These are phyloP conservation scores for Penicillium sp. DNA, from an alignment of 2,329 filamentous ascomycete genomes.

Conservation along the genomic window DNA sequence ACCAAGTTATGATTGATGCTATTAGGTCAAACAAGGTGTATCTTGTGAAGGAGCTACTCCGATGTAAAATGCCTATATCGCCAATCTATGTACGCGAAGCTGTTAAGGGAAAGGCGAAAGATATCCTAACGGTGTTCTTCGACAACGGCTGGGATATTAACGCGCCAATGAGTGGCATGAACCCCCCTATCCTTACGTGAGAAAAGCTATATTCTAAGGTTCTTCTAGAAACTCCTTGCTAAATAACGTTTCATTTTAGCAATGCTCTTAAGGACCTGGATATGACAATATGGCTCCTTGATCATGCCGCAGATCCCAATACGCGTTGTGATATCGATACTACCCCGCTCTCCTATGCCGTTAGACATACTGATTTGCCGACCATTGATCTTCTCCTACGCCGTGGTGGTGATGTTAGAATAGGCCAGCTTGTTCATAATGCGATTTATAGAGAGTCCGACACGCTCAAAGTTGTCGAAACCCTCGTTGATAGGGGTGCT, in stretches of 20 bases:
- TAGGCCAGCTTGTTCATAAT: conserved; percentile 10
- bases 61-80: background rate
- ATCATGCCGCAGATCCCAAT: background rate
- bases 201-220: background rate
- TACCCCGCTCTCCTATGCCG: conserved; percentile 13
- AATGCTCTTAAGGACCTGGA: background rate
- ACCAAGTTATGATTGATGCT: background rate
- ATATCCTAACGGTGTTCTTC: background rate
- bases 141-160: conserved; percentile 1
- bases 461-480: conserved; percentile 1
- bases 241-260: background rate
- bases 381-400: conserved; percentile 8
- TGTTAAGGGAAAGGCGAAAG: background rate
- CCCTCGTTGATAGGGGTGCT: conserved; percentile 1
- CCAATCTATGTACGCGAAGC: background rate
- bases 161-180: background rate
- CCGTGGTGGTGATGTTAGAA: conserved; percentile 7
- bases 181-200: background rate
- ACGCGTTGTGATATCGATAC: background rate
- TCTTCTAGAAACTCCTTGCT: background rate
- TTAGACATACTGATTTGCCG: conserved; percentile 1
- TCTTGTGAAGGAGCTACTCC: background rate
- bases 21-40: background rate
- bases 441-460: conserved; percentile 5
- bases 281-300: conserved; percentile 1